Base-by-base conservation (phyloP, 2,329 filamentous ascomycete species). In the Endothia cerciana region DNA sequence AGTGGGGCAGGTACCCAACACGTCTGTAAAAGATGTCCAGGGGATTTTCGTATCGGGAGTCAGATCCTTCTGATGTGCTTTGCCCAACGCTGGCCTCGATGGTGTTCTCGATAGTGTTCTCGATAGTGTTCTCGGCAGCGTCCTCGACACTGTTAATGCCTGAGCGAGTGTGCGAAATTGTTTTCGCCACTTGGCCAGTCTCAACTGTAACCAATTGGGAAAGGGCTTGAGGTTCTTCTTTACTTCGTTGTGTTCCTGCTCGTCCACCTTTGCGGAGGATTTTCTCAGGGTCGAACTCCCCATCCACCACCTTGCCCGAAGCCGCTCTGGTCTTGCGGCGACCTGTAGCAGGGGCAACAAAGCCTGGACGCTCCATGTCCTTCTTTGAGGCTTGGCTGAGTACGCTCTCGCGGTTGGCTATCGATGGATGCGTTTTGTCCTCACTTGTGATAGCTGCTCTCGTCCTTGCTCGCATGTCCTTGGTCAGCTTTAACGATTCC, bases 1-100 rank as follows among this genome's bases (percentile, higher is more conserved):
- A 64, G n/a, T 3, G 62, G 62, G 4, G 62, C 17, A 64, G 36
- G 25, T 64, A 64, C 13, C 62, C 62, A 11, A 64, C 45, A 25
- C 47, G 47, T 4, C 11, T 28, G 47, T 49, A 49, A 7, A 49
- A 49, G n/a, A 25, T 28, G 10, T 49, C 22, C 22, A 49, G 22
- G 5, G 11, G 22, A 28, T 28, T 6, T 6, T 49, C 22, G 22
- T 49, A 49, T 6, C 10, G 22, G 11, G 47, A 49, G 22, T 10
- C 4, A 49, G 47, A 49, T 8, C 25, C n/a, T 1, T 28, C 47
- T 49, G 47, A 49, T 49, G 11, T 49, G 10, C 11, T 11, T 11
- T 47, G 45, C 10, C n/a, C 11, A 49, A 28, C 13, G 22, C 47
- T 49, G 47, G 13, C 4, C 22, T 28, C 47, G 47, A 49, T 49